Percentiles rank a stretch among this genome's conserved stretches.
phyloP scores from a whole-genome alignment of 2,329 filamentous ascomycete genomes.

The Penicillium sp. region DNA sequence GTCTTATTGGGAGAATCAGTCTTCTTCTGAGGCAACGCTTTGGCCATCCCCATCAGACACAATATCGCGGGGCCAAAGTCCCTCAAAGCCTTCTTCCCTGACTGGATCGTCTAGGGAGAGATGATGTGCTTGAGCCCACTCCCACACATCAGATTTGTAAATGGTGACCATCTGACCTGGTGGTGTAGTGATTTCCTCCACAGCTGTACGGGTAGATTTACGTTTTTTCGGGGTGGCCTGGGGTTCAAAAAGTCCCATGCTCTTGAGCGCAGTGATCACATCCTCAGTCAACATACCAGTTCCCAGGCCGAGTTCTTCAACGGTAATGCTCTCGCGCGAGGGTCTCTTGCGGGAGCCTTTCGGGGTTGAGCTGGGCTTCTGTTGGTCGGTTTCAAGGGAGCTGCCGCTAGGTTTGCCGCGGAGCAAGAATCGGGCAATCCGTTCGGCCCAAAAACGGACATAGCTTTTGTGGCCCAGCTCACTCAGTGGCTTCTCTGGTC shows the following conservation, averaged over 20 bases:
- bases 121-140: slow-evolving; percentile 64
- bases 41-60: slow-evolving; percentile 30
- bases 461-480: slow-evolving; percentile 83
- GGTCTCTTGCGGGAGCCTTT: slow-evolving; percentile 47
- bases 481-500: slow-evolving; percentile 90
- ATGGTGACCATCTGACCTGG: slow-evolving; percentile 46
- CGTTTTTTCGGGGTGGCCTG: slow-evolving; percentile 55
- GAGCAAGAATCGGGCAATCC: slow-evolving; percentile 70
- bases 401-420: slow-evolving; percentile 31
- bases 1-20: slow-evolving; percentile 2
- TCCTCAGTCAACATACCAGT: slow-evolving; percentile 88
- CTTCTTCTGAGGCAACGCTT: slow-evolving; percentile 21
- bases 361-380: slow-evolving; percentile 28
- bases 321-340: slow-evolving; percentile 55
- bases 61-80: slow-evolving; percentile 59
- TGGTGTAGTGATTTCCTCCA: slow-evolving; percentile 23
- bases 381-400: slow-evolving; percentile 29
- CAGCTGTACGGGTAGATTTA: slow-evolving; percentile 40
- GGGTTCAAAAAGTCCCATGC: slow-evolving; percentile 70
- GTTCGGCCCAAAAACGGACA: slow-evolving; percentile 78
- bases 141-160: slow-evolving; percentile 59
- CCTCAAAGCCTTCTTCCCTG: slow-evolving; percentile 71
- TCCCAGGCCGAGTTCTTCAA: slow-evolving; percentile 69
- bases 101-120: slow-evolving; percentile 67
- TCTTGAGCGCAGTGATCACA: slow-evolving; percentile 71